Base-by-base conservation (phyloP, 148 eudicot species). In the Rhododendron griersonianum region DNA sequence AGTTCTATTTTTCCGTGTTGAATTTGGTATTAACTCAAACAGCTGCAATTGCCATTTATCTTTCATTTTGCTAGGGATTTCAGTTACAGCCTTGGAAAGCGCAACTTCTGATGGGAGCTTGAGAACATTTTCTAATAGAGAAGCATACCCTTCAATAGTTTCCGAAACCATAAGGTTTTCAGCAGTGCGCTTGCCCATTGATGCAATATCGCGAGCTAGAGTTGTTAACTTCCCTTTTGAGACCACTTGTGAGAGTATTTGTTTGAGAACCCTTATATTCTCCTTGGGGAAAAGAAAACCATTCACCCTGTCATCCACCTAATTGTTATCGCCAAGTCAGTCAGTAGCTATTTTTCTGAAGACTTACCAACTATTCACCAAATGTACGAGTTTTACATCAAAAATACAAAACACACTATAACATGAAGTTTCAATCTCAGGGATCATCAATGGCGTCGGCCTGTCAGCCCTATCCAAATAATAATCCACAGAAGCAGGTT, bases 281-380 rank as follows among this genome's bases (percentile, higher is more conserved):
- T 94, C 94, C 94, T 93, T 95, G 1, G 96, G 95, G 71, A 90
- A 97, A 84, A 97, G 91, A 87, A 88, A 94, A 85, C 98, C 98
- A 84, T 93, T 94, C 87, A 95, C 98, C 93, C 92, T 91, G 92
- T 97, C 95, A 91, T 92, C 90, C 84, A 97, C 92, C 99, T 97
- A 88, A 45, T 82, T 59, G 57, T 87, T 84, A 89, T 87, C 79
- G 88, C 57, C 84, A 87, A 86, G 87, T 71, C 65, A 85, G 88
- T 92, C 84, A 89, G 95, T 85, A 47, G 47, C 51, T 75, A 71
- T 71, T 75, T 83, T n/a, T 82, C 71, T 2, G 14, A 59, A 83
- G 47, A 47, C 19, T 25, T 9, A 47, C 37, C 30, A 47, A 48
- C 16, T n/a, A 11, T 78, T 45, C 51, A 10, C 28, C 14, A 21